These are phyloP conservation scores for Moelleriella libera DNA, from an alignment of 2,329 filamentous ascomycete genomes.

Conservation along the genomic window DNA sequence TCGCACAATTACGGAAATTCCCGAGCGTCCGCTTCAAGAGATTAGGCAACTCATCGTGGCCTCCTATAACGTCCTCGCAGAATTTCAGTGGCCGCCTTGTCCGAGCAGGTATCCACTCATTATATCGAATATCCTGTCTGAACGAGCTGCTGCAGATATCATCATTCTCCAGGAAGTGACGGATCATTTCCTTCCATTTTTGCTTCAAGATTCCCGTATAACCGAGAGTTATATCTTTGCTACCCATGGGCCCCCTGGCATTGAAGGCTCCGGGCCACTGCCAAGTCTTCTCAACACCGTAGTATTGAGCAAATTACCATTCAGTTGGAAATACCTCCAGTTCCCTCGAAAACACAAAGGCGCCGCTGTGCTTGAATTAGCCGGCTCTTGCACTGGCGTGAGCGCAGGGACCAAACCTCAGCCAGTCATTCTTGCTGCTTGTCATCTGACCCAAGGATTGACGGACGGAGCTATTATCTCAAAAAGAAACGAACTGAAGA, in stretches of 20 bases:
- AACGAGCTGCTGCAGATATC: constrained; percentile 28
- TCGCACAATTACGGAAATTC: background rate
- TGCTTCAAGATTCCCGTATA: constrained; percentile 33
- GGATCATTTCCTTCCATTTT: constrained; percentile 43
- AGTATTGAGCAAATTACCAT: constrained; percentile 39
- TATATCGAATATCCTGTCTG: constrained; percentile 27
- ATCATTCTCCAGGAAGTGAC: constrained; percentile 49
- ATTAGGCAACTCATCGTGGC: constrained; percentile 21
- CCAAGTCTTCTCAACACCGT: constrained; percentile 47
- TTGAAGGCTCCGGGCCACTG: constrained; percentile 29
- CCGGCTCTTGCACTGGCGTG: constrained; percentile 7
- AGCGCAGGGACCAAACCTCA: constrained; percentile 9
- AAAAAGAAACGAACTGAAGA: constrained; percentile 42
- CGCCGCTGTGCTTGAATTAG: constrained; percentile 32
- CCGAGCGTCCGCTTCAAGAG: background rate
- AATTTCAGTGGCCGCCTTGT: constrained; percentile 32
- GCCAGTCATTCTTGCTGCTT: constrained; percentile 36
- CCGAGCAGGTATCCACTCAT: constrained; percentile 26
- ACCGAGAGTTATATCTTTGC: constrained; percentile 35
- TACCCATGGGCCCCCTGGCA: constrained; percentile 42
- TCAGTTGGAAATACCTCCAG: constrained; percentile 40
- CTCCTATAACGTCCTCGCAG: constrained; percentile 39
- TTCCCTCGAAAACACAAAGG: constrained; percentile 44
- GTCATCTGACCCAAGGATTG: constrained; percentile 49
- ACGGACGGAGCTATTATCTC: constrained; percentile 41